These are phyloP conservation scores for Metschnikowia bowlesiae DNA, from an alignment of 805 yeast genomes.

Conservation along the genomic window DNA sequence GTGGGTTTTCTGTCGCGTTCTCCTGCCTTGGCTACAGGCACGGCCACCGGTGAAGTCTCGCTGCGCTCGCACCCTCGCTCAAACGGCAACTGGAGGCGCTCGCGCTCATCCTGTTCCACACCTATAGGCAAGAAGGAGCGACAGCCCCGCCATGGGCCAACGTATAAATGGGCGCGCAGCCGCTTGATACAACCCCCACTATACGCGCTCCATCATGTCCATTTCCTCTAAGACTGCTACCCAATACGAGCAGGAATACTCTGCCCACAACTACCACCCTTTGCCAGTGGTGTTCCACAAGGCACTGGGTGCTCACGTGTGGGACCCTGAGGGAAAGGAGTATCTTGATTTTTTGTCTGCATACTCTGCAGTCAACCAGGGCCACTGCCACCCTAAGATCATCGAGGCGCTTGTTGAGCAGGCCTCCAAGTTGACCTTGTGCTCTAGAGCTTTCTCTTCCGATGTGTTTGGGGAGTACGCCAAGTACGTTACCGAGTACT, in stretches of 20 bases:
- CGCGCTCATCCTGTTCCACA: constrained; percentile 1
- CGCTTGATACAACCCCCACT: background rate
- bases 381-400: constrained; percentile 95
- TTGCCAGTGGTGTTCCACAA: constrained; percentile 87
- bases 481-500: constrained; percentile 81
- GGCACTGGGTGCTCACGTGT: constrained; percentile 88
- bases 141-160: constrained; percentile 7
- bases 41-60: background rate
- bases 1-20: background rate
- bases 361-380: constrained; percentile 96
- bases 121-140: constrained; percentile 22
- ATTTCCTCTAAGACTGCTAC: constrained; percentile 63
- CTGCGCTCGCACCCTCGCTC: background rate
- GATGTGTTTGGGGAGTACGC: constrained; percentile 86
- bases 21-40: background rate
- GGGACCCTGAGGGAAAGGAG: constrained; percentile 97
- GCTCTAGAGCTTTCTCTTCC: constrained; percentile 89
- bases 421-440: constrained; percentile 76
- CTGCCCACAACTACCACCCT: constrained; percentile 97
- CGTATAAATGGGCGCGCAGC: constrained; percentile 8
- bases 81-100: constrained; percentile 15
- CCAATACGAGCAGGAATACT: constrained; percentile 68
- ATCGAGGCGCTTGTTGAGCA: constrained; percentile 81
- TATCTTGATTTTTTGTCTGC: constrained; percentile 91
- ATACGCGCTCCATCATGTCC: constrained; percentile 2